A percentile compares a stretch with the other conserved stretches of the same genome.
Conservation (phyloP, 2,329 filamentous ascomycete species). For the Sporothrix inflata region DNA sequence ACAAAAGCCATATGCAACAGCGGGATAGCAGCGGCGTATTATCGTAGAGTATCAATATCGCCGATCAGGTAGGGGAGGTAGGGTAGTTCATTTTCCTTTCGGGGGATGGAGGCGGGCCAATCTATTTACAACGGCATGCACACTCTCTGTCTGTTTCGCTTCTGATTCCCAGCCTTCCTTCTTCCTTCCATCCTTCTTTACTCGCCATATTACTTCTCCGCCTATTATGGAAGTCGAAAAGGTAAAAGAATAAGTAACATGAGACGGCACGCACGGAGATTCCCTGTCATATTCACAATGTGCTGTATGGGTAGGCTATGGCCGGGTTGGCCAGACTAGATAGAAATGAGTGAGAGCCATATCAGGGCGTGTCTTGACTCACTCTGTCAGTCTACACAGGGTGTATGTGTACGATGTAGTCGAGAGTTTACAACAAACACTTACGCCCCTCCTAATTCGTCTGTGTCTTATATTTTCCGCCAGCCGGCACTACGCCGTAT, state of each 20-base stretch:
- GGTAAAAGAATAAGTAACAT: neutral
- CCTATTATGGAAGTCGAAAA: neutral
- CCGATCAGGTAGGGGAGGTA: conserved; percentile 10
- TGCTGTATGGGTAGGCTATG: neutral
- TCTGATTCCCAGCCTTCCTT: neutral
- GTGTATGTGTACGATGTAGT: no score
- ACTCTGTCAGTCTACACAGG: no score
- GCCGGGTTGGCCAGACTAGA: neutral
- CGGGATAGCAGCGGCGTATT: neutral
- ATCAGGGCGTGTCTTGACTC: neutral
- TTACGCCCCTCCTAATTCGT: neutral
- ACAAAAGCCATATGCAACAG: neutral
- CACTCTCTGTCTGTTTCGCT: neutral
- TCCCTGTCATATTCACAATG: neutral
- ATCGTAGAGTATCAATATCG: neutral
- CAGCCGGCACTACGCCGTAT: neutral
- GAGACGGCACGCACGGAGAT: neutral
- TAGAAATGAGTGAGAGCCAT: neutral
- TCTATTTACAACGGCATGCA: conserved; percentile 7
- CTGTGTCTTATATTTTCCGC: conserved; percentile 9
- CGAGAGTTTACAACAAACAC: neutral
- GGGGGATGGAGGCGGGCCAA: neutral
- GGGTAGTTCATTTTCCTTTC: neutral
- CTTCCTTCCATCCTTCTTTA: neutral
- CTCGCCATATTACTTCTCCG: neutral